Conservation (phyloP, 768 basidiomycete genomes). For the Mycena maculata region DNA sequence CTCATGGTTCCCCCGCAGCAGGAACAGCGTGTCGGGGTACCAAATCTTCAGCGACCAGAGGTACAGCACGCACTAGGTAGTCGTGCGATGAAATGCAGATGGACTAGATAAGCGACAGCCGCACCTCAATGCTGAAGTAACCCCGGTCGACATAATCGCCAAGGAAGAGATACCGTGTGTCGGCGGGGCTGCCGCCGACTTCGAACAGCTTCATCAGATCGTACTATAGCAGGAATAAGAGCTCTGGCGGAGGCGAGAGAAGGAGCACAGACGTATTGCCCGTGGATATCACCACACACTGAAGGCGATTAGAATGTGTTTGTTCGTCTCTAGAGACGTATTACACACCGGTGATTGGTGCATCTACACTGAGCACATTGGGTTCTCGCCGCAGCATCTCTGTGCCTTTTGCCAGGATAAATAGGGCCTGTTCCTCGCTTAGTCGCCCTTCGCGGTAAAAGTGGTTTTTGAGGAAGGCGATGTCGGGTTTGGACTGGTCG, state of each 20-base stretch:
- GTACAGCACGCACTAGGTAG: slow-evolving; percentile 90
- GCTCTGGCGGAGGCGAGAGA: slow-evolving; percentile 12
- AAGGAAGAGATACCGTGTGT: slow-evolving; percentile 91
- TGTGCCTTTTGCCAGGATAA: slow-evolving; percentile 90
- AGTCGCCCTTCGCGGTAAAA: slow-evolving; percentile 96
- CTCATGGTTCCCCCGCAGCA: slow-evolving; percentile 98
- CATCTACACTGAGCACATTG: slow-evolving; percentile 94
- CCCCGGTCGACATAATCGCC: slow-evolving; percentile 95
- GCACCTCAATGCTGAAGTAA: slow-evolving; percentile 92
- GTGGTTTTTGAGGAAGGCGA: slow-evolving; percentile 98
- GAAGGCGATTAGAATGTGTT: slow-evolving; percentile 1
- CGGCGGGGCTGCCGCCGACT: slow-evolving; percentile 93
- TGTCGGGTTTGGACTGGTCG: slow-evolving; percentile 92
- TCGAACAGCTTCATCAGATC: slow-evolving; percentile 97
- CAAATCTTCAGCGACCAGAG: slow-evolving; percentile 99
- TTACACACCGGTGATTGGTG: slow-evolving; percentile 91
- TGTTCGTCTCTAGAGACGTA: background rate
- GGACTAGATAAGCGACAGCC: slow-evolving; percentile 28
- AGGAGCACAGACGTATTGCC: slow-evolving; percentile 88
- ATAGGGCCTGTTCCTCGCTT: slow-evolving; percentile 94
- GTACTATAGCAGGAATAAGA: slow-evolving; percentile 62
- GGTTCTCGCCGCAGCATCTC: slow-evolving; percentile 86
- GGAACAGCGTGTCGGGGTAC: slow-evolving; percentile 97
- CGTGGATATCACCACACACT: slow-evolving; percentile 99
- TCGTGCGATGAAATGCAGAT: slow-evolving; percentile 16